Conservation (phyloP, 345 rosid genomes). For the Salix brachista region DNA sequence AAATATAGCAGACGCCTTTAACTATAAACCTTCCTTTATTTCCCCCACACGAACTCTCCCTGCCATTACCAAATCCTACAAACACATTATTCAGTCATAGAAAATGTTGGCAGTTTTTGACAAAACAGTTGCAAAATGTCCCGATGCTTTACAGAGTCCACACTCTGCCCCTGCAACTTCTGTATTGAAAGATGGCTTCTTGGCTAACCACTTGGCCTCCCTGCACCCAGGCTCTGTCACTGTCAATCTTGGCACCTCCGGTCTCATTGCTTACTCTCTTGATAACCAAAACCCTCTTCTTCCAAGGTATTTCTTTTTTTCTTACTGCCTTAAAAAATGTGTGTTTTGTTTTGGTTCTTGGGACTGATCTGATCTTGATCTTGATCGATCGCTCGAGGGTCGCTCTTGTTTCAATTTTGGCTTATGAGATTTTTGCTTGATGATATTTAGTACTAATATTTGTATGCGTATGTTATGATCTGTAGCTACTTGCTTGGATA, state of each 20-base stretch:
- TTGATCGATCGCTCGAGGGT: slow-evolving; percentile 10
- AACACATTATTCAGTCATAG: not conserved
- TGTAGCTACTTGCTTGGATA: not conserved
- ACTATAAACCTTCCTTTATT: too few species aligned
- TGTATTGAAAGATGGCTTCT: slow-evolving; percentile 63
- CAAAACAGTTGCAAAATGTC: slow-evolving; percentile 76
- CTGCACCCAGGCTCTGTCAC: slow-evolving; percentile 51
- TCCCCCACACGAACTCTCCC: not conserved
- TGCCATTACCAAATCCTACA: not conserved
- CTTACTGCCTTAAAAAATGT: not conserved
- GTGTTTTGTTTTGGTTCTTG: not conserved
- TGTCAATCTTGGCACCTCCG: slow-evolving; percentile 78
- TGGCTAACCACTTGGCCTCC: slow-evolving; percentile 56
- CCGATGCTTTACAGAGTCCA: slow-evolving; percentile 65
- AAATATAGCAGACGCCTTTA: not conserved
- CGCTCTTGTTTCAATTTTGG: not conserved
- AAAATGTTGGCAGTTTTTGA: slow-evolving; percentile 88
- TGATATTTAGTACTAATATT: not conserved
- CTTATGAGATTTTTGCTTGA: not conserved
- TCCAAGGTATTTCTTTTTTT: slow-evolving; percentile 51
- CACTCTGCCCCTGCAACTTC: slow-evolving; percentile 35
- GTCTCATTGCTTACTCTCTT: slow-evolving; percentile 66
- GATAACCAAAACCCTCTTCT: slow-evolving; percentile 76
- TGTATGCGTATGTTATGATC: not conserved
- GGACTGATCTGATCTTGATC: slow-evolving; percentile 10